Base-by-base conservation (phyloP, 208 protist genomes). In the Trypanosoma scelopori region DNA sequence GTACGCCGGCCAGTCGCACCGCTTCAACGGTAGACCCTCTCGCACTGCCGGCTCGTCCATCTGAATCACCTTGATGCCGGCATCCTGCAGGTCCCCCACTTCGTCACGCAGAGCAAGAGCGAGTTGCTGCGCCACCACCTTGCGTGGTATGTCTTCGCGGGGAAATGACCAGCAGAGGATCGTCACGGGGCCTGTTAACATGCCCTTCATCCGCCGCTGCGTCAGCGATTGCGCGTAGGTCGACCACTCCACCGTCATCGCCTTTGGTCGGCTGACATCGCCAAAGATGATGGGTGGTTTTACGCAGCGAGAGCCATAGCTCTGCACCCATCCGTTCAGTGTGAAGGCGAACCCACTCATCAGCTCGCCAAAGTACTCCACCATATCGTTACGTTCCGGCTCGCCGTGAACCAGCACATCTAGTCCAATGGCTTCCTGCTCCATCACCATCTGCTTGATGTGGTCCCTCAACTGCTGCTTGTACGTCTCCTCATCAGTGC, bases 331-430 rank as follows among this genome's bases (percentile, higher is more conserved):
- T 25, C 89, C 92, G 57, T 96, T 93, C 23, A 52, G 13, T 9
- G 90, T 96, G 63, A 95, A 93, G 25, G 72, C 76, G 43, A 92
- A 94, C 27, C 92, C 92, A 37, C 87, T 70, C 39, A 97, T 71
- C 41, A 85, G 57, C 69, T 96, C 82, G 57, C 87, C 89, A 71
- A 97, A 95, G 70, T 95, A 94, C 71, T 97, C 86, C 22, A 97
- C 92, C 92, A 97, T 97, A 76, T 97, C 92, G 32, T 82, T 92
- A 32, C 92, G 74, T 71, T 96, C 92, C 37, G 83, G 79, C 72
- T 97, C 92, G 47, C 92, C 92, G 65, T 95, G 90, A 22, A 97
- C 92, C 25, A 96, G 71, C 11, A 97, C 79, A 74, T 97, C 92
- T 7, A 97, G 63, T 48, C 71, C 92, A 53, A 94, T 82, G 20